phyloP scores from a whole-genome alignment of 768 basidiomycete genomes.

The Naganishia vishniacii region DNA sequence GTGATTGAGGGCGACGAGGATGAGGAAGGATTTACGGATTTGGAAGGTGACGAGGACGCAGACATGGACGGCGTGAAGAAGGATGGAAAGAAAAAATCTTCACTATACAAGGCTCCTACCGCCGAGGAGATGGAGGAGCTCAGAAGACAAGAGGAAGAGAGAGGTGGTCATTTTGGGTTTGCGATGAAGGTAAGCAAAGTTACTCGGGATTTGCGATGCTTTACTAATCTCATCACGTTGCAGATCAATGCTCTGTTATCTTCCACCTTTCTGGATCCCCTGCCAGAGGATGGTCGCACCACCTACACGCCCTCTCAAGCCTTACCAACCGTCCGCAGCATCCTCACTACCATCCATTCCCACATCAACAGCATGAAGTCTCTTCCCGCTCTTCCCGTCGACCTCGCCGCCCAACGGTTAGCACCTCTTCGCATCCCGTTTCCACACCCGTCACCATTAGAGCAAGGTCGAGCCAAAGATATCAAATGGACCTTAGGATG shows the following conservation, averaged over 20 bases:
- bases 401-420: slow-evolving; percentile 55
- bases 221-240: slow-evolving; percentile 73
- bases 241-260: slow-evolving; percentile 43
- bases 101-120: slow-evolving; percentile 46
- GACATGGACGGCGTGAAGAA: slow-evolving; percentile 29
- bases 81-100: slow-evolving; percentile 31
- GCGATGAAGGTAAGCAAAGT: slow-evolving; percentile 20
- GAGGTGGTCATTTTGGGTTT: slow-evolving; percentile 22
- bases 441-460: slow-evolving; percentile 60
- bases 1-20: slow-evolving; percentile 12
- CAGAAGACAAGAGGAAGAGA: slow-evolving; percentile 56
- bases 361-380: slow-evolving; percentile 61
- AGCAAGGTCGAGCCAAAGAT: slow-evolving; percentile 54
- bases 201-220: slow-evolving; percentile 56
- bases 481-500: slow-evolving; percentile 85
- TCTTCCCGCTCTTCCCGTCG: slow-evolving; percentile 60
- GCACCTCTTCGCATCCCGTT: slow-evolving; percentile 56
- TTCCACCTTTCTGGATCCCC: slow-evolving; percentile 38
- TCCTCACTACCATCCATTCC: slow-evolving; percentile 71
- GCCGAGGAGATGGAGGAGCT: slow-evolving; percentile 61
- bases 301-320: slow-evolving; percentile 26
- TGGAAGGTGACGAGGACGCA: slow-evolving; percentile 19
- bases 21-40: slow-evolving; percentile 12
- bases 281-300: slow-evolving; percentile 3
- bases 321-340: slow-evolving; percentile 51